phyloP scores from a whole-genome alignment of 31 red algal genomes.

The Odonthalia washingtoniensis region DNA sequence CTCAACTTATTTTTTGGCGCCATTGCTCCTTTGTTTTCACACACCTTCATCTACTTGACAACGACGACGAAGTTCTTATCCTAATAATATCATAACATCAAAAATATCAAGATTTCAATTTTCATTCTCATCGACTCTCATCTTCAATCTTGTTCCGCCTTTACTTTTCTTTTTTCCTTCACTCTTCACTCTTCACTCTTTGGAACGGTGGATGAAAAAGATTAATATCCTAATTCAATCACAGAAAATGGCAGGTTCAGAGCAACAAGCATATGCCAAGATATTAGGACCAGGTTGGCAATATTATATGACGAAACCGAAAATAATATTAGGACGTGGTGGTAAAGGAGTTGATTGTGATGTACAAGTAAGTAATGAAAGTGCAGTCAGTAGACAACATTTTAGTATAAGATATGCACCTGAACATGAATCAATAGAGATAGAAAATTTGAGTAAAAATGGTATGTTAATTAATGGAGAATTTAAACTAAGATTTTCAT shows the following conservation, averaged over 20 bases:
- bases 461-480: constrained; percentile 70
- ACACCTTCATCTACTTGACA: too few relatives aligned
- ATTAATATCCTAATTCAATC: too few relatives aligned
- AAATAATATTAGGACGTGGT: constrained; percentile 65
- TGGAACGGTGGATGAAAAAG: too few relatives aligned
- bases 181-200: too few relatives aligned
- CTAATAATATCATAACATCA: too few relatives aligned
- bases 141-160: too few relatives aligned
- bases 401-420: constrained; percentile 71
- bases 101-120: too few relatives aligned
- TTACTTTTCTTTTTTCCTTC: too few relatives aligned
- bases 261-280: constrained; percentile 70
- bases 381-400: constrained; percentile 68
- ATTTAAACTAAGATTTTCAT: constrained; percentile 52
- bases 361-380: constrained; percentile 47
- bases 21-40: too few relatives aligned
- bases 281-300: constrained; percentile 70
- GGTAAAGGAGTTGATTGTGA: constrained; percentile 61
- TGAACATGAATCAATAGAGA: constrained; percentile 71
- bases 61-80: too few relatives aligned
- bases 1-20: too few relatives aligned
- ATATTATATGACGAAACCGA: constrained; percentile 77
- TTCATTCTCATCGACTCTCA: too few relatives aligned
- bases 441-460: constrained; percentile 81
- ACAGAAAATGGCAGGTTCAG: constrained; percentile 10